Conservation (phyloP, 192 early-diverging fungal genomes). For the Lunasporangiospora selenospora region DNA sequence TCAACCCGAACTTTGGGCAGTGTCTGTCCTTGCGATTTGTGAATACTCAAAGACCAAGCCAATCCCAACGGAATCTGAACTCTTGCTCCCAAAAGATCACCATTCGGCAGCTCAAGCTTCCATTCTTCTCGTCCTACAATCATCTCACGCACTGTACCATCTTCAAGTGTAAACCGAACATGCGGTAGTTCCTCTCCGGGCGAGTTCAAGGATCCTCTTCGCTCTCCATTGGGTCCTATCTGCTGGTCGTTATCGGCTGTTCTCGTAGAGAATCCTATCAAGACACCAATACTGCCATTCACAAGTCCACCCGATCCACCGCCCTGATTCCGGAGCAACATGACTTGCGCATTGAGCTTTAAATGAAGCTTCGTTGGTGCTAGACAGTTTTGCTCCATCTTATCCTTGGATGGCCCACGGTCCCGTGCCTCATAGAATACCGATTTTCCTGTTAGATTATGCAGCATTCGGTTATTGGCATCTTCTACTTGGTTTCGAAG, state of each 20-base stretch:
- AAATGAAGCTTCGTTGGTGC: constrained; percentile 70
- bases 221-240: constrained; percentile 2
- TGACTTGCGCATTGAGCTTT: constrained; percentile 82
- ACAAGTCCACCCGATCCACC: constrained; percentile 56
- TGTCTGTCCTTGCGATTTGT: constrained; percentile 90
- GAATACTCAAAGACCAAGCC: constrained; percentile 89
- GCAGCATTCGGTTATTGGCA: constrained; percentile 67
- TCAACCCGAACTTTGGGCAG: constrained; percentile 79
- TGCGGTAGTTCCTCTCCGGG: constrained; percentile 36
- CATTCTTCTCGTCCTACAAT: constrained; percentile 59
- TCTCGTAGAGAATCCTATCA: constrained; percentile 20
- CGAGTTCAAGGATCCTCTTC: constrained; percentile 16
- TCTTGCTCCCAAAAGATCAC: constrained; percentile 18
- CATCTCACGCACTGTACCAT: constrained; percentile 48
- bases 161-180: constrained; percentile 48
- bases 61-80: constrained; percentile 76
- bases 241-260: constrained; percentile 21
- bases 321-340: constrained; percentile 77
- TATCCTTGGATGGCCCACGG: constrained; percentile 20
- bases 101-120: constrained; percentile 59
- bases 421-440: constrained; percentile 58
- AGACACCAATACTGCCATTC: constrained; percentile 77
- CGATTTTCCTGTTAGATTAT: constrained; percentile 52
- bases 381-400: constrained; percentile 59
- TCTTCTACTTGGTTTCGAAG: constrained; percentile 78